These are phyloP conservation scores for Fusarium sp. DNA, from an alignment of 2,329 filamentous ascomycete species.

Conservation along the genomic window DNA sequence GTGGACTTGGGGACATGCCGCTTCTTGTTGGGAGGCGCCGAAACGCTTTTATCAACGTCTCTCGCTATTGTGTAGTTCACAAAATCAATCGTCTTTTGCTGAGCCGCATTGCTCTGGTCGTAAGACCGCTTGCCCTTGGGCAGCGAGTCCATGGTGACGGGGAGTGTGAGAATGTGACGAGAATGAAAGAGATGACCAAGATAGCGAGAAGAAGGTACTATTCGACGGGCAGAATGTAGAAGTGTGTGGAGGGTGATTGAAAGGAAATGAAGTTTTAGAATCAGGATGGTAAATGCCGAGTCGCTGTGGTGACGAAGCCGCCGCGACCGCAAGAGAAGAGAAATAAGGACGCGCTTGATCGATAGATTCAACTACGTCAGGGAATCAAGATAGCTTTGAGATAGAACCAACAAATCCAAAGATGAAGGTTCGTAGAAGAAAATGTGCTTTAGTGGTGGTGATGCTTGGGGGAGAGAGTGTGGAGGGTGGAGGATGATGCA, in stretches of 20 bases:
- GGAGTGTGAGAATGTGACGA: neutral
- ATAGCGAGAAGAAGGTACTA: neutral
- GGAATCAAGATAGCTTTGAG: neutral
- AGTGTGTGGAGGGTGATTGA: too few relatives aligned
- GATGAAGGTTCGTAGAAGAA: neutral
- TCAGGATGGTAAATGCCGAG: neutral
- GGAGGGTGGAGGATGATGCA: neutral
- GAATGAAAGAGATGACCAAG: neutral
- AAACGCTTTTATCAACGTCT: neutral
- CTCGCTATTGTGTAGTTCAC: neutral
- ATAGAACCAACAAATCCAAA: neutral
- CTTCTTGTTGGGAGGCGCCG: neutral
- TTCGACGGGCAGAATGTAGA: neutral
- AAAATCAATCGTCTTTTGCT: too few relatives aligned
- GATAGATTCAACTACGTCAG: neutral
- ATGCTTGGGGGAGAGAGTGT: neutral
- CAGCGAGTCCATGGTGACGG: neutral
- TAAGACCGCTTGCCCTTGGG: neutral
- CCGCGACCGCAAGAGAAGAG: neutral
- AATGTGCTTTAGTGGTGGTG: neutral
- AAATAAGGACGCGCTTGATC: neutral
- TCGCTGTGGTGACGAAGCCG: neutral
- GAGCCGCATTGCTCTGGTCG: neutral
- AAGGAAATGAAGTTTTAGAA: neutral
- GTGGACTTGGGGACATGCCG: neutral